Conservation (phyloP, 352 stramenopile genomes). For the Phytopythium delawarense region DNA sequence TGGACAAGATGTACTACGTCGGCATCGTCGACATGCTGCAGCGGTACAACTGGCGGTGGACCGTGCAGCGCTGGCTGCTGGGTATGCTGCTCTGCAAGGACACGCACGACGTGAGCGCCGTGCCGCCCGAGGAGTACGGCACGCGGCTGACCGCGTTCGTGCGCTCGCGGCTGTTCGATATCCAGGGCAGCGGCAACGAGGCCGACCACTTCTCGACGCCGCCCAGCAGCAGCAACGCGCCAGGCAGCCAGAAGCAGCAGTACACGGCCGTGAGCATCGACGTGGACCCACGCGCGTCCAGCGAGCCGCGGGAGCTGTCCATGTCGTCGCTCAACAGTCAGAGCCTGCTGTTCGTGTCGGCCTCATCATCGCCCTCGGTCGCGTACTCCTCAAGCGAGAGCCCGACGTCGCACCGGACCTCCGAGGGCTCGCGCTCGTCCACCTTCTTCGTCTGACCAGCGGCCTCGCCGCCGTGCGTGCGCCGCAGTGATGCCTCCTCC, state of each 20-base stretch:
- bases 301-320: constrained; percentile 35
- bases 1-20: constrained; percentile 68
- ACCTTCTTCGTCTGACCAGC: constrained; percentile 50
- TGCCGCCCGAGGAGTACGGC: constrained; percentile 66
- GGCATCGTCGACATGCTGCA: constrained; percentile 83
- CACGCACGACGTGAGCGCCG: constrained; percentile 75
- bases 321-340: constrained; percentile 40
- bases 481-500: not conserved
- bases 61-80: constrained; percentile 72
- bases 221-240: constrained; percentile 12
- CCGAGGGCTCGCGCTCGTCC: constrained; percentile 27
- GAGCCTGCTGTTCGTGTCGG: constrained; percentile 33
- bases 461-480: not conserved
- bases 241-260: constrained; percentile 12
- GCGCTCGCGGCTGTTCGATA: constrained; percentile 62
- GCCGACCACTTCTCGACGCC: constrained; percentile 14
- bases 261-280: constrained; percentile 16
- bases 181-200: constrained; percentile 24
- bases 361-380: constrained; percentile 42
- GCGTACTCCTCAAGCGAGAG: constrained; percentile 64
- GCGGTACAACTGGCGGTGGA: constrained; percentile 86
- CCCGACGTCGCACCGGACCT: constrained; percentile 21
- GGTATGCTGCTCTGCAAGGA: constrained; percentile 76
- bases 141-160: constrained; percentile 72
- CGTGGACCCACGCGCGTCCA: constrained; percentile 13